These are phyloP conservation scores for Melanogaster broomeanus DNA, from an alignment of 768 basidiomycete species.

Conservation along the genomic window DNA sequence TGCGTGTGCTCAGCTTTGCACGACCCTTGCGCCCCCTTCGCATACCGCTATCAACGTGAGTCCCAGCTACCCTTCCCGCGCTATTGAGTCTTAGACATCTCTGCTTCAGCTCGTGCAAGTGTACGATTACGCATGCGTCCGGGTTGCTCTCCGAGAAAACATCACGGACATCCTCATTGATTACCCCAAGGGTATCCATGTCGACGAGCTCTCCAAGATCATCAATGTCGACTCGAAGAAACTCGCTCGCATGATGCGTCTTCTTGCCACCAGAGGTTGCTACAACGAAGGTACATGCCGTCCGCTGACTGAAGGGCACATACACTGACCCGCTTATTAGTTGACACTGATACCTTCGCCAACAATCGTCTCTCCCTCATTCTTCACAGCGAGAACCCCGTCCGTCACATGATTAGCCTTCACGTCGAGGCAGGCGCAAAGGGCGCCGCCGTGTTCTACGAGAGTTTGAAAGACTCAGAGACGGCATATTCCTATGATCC, in stretches of 20 bases:
- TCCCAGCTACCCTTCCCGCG: background rate
- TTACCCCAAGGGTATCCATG: constrained; percentile 34
- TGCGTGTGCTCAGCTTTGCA: constrained; percentile 37
- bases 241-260: constrained; percentile 31
- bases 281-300: constrained; percentile 33
- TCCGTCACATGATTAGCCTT: constrained; percentile 17
- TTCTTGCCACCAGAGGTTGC: constrained; percentile 30
- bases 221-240: constrained; percentile 25
- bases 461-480: constrained; percentile 27
- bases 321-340: constrained; percentile 12
- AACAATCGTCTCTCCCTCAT: constrained; percentile 36
- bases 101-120: constrained; percentile 22
- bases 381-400: constrained; percentile 24
- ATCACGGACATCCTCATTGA: constrained; percentile 28
- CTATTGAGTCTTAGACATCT: background rate
- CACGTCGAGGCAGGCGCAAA: constrained; percentile 18
- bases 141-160: constrained; percentile 27
- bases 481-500: constrained; percentile 22
- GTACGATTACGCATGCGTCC: constrained; percentile 30
- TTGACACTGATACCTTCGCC: constrained; percentile 31
- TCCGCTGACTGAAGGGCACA: background rate
- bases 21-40: constrained; percentile 34
- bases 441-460: constrained; percentile 23
- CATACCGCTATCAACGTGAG: constrained; percentile 36
- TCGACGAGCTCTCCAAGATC: constrained; percentile 27